Evolutionary conservation across 202 grass and related monocot species (phyloP).

Genomic region (Panicum hallii): DNA sequence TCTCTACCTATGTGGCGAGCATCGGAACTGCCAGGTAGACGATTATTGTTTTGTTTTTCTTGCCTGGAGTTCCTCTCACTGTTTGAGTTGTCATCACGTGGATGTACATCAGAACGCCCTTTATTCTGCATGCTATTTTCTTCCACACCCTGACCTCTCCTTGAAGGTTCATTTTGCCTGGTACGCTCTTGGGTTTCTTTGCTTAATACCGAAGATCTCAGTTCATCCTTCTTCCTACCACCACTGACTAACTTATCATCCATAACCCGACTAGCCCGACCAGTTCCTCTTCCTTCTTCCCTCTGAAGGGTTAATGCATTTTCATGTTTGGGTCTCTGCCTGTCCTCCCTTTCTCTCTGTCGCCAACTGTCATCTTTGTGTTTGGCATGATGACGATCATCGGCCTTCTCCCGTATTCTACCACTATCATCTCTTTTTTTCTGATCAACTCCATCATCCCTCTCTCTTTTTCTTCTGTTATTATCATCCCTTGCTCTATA

Average conservation of each 20-base stretch:
- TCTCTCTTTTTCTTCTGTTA: conserved; percentile 78
- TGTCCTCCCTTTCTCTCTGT: conserved; percentile 84
- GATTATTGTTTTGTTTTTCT: conserved; percentile 73
- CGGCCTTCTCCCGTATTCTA: conserved; percentile 67
- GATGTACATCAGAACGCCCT: conserved; percentile 63
- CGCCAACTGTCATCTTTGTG: conserved; percentile 80
- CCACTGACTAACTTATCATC: conserved; percentile 67
- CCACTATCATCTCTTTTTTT: conserved; percentile 76
- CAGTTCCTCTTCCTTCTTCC: conserved; percentile 79
- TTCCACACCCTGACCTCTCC: conserved; percentile 66
- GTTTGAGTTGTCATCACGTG: conserved; percentile 61
- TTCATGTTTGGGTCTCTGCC: conserved; percentile 85
- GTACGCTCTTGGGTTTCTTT: conserved; percentile 66
- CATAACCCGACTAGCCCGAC: conserved; percentile 57
- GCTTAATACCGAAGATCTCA: conserved; percentile 53
- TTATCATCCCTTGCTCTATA: conserved; percentile 67
- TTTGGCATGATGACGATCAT: conserved; percentile 69
- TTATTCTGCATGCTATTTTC: conserved; percentile 61
- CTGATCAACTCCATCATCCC: conserved; percentile 67
- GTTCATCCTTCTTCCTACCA: conserved; percentile 68
- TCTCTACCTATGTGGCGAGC: conserved; percentile 59
- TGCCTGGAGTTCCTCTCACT: conserved; percentile 77
- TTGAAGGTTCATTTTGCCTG: conserved; percentile 56
- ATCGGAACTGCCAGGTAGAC: conserved; percentile 64
- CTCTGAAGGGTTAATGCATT: conserved; percentile 54